Conservation (phyloP, 441 rosid genomes). For the Gossypium armourianum region DNA sequence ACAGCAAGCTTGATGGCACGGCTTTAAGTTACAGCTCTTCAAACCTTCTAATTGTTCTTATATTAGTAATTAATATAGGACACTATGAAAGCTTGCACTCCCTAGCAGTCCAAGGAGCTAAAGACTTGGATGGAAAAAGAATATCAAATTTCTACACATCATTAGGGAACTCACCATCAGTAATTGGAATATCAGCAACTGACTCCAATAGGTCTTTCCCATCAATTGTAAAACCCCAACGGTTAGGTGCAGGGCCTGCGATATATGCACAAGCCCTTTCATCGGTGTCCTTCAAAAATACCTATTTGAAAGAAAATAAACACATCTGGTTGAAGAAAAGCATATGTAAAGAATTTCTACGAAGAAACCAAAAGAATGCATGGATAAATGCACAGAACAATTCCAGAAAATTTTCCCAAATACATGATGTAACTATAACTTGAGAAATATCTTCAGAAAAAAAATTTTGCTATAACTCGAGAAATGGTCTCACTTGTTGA, state of each 20-base stretch:
- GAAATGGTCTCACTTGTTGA: constrained; percentile 60
- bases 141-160: background rate
- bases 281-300: constrained; percentile 91
- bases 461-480: background rate
- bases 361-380: constrained; percentile 10
- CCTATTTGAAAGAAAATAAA: constrained; percentile 39
- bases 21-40: constrained; percentile 2
- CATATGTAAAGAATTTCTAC: constrained; percentile 3
- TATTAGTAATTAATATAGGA: background rate
- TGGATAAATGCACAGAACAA: constrained; percentile 1
- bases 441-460: constrained; percentile 3
- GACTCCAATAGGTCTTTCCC: constrained; percentile 75
- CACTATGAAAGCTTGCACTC: background rate
- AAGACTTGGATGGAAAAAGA: constrained; percentile 5
- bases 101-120: background rate
- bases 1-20: constrained; percentile 1
- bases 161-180: constrained; percentile 38
- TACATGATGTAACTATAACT: constrained; percentile 12
- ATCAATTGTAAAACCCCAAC: constrained; percentile 89
- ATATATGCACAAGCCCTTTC: constrained; percentile 99
- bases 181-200: constrained; percentile 33
- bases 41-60: background rate
- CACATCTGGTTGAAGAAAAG: constrained; percentile 15
- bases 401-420: constrained; percentile 5
- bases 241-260: constrained; percentile 98